Evolutionary conservation across 352 stramenopile species (phyloP).

Genomic region (Phytophthora ohioensis): DNA sequence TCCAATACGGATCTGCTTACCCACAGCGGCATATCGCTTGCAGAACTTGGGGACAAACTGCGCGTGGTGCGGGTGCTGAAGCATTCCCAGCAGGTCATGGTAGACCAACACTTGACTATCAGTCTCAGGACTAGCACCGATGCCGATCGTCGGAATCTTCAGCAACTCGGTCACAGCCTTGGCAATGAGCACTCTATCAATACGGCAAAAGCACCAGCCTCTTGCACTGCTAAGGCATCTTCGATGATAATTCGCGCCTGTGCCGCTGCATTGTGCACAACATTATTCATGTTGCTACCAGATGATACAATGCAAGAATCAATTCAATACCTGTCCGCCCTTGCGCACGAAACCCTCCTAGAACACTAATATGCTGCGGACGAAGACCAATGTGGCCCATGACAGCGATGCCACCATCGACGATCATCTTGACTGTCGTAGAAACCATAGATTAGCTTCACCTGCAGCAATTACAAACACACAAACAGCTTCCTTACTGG

Average conservation of each 20-base stretch:
- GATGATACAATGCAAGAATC: not conserved
- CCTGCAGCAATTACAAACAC: too few relatives aligned
- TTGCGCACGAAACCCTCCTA: conserved; percentile 97
- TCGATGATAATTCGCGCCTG: conserved; percentile 95
- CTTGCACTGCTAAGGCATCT: conserved; percentile 95
- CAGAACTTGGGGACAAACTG: conserved; percentile 98
- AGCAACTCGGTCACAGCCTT: conserved; percentile 95
- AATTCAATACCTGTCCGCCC: conserved; percentile 89
- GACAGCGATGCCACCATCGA: conserved; percentile 94
- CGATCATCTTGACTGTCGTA: conserved; percentile 78
- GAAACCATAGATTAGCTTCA: too few relatives aligned
- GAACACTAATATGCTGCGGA: conserved; percentile 95
- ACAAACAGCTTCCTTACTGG: too few relatives aligned
- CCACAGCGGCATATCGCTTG: conserved; percentile 97
- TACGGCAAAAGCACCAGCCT: conserved; percentile 96
- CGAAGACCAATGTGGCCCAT: conserved; percentile 98
- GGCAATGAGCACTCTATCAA: conserved; percentile 93
- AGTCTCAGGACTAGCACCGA: conserved; percentile 94
- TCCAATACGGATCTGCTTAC: conserved; percentile 92
- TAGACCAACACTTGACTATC: conserved; percentile 98
- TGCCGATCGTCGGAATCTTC: conserved; percentile 98
- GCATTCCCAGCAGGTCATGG: conserved; percentile 98
- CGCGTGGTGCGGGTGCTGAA: conserved; percentile 98
- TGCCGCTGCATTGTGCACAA: conserved; percentile 41
- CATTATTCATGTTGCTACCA: not conserved